Evolutionary conservation across 2,329 filamentous ascomycete species (phyloP).

Genomic region (Calonectria multiphialidica): DNA sequence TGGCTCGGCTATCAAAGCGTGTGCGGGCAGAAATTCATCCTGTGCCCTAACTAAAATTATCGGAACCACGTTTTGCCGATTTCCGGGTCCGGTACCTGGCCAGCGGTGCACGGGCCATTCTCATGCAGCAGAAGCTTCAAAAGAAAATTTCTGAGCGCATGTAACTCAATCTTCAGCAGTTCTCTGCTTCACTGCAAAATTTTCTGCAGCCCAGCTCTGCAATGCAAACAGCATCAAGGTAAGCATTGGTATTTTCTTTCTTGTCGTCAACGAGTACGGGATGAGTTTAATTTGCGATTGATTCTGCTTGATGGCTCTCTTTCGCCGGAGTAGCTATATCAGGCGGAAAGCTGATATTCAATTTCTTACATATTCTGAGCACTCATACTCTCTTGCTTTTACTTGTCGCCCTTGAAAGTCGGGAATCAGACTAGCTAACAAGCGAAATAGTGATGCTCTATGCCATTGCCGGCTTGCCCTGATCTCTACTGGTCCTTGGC

Average conservation of each 20-base stretch:
- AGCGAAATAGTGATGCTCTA: conserved; percentile 32
- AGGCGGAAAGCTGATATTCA: conserved; percentile 85
- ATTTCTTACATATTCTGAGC: conserved; percentile 99
- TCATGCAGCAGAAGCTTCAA: conserved; percentile 37
- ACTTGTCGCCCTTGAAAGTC: conserved; percentile 38
- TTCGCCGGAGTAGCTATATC: conserved; percentile 90
- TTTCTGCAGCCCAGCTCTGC: not conserved
- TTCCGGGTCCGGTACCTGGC: not conserved
- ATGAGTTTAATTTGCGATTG: conserved; percentile 99
- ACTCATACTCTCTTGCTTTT: conserved; percentile 15
- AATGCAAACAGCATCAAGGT: conserved; percentile 40
- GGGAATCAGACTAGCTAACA: conserved; percentile 41
- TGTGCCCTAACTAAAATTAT: conserved; percentile 56
- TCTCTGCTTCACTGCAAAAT: not conserved
- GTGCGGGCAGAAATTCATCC: conserved; percentile 56
- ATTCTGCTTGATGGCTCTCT: conserved; percentile 86
- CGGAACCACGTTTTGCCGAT: conserved; percentile 47
- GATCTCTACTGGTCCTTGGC: not conserved
- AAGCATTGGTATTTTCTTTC: conserved; percentile 35
- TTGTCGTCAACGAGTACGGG: conserved; percentile 58
- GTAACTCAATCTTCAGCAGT: not conserved
- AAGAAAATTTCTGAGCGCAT: conserved; percentile 35
- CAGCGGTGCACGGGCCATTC: conserved; percentile 36
- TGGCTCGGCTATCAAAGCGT: conserved; percentile 51
- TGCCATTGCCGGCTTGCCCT: not conserved